Evolutionary conservation across 2,329 filamentous ascomycete species (phyloP), one percentile per base, ranked within the genome.

Genomic region (Nemania serpens): DNA sequence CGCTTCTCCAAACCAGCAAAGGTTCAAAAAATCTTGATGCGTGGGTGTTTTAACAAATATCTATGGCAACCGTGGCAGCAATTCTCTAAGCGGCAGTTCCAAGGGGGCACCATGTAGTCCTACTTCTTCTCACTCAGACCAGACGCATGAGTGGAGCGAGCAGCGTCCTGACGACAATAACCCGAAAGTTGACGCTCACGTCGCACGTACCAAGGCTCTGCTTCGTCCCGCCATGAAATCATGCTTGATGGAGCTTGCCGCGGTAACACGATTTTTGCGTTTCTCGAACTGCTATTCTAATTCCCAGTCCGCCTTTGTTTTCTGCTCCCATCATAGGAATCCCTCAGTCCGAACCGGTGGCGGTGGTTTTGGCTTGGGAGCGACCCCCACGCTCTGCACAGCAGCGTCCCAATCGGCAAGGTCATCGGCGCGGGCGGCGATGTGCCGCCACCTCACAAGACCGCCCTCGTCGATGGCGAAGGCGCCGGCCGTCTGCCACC

Each of bases 401-500:
- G 73, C 82, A 25, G 81, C 77, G 54, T 77, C 76, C 65, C 87
- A 83, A 67, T 86, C 79, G 4, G 82, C 76, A 17, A 87, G 65
- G 61, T 87, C 82, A 69, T 83, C 81, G 29, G 84, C 81, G 22
- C 79, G 76, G 54, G 67, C 67, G 12, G 79, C 78, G 61, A 81
- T 74, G 57, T 78, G 75, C 4, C 75, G 77, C 84, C 84, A 88
- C 55, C 75, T 77, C 3, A 89, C 79, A 12, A 76, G 68, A 2
- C 85, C 85, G 29, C 78, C 71, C 5, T 69, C 69, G 70, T 87
- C 84, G 29, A 88, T 75, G 2, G 83, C 87, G 75, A 87, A 91
- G 29, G 83, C 84, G 29, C 88, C 89, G 47, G 82, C 79, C 25
- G 77, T 88, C 80, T 91, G 88, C 88, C 89, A 91, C 54, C 87